Base-by-base conservation (phyloP, 495 filamentous ascomycete species). In the Hyaloscypha variabilis region DNA sequence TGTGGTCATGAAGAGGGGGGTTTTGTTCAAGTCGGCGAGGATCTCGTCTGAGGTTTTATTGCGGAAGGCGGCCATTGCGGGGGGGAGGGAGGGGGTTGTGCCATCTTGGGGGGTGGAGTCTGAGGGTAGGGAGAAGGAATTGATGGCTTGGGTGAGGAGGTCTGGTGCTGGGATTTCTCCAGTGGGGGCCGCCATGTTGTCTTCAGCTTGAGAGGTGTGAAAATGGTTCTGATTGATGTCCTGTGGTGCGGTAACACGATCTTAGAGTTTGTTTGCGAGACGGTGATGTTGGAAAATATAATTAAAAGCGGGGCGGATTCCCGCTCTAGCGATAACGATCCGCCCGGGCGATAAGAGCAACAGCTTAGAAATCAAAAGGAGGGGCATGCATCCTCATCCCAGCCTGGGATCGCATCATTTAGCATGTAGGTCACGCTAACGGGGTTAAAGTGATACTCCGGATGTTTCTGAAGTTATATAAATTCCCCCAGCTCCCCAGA, bases 1-100 rank as follows among this genome's bases (percentile, higher is more conserved):
- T 67, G 89, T 85, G 6, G 91, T 97, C 95, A 99, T 99, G 80
- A 99, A 99, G 30, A 99, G 81, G 6, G 96, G 95, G 14, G 86
- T 87, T 69, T 88, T 85, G 73, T 93, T 93, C 76, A 97, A 81
- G 68, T 93, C 88, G 26, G 83, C 80, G 25, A 90, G 73, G 14
- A 95, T 79, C 67, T 96, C 90, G 42, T 91, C 88, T 1, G 85
- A 80, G 3, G 88, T 86, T 74, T 91, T 85, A 65, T 83, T 82
- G 23, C 79, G 76, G 30, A 86, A 77, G 46, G 84, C 80, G 4
- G 85, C 85, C 78, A 89, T 81, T 25, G 29, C 73, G 57, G 51
- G 74, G 50, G 68, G 77, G 63, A 67, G 75, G 68, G 64, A 56
- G 60, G 65, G 76, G 58, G 56, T 67, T 24, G 62, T 71, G 30